These are phyloP conservation scores for Aspergillus alliaceus DNA, from an alignment of 2,329 filamentous ascomycete species.

Conservation along the genomic window DNA sequence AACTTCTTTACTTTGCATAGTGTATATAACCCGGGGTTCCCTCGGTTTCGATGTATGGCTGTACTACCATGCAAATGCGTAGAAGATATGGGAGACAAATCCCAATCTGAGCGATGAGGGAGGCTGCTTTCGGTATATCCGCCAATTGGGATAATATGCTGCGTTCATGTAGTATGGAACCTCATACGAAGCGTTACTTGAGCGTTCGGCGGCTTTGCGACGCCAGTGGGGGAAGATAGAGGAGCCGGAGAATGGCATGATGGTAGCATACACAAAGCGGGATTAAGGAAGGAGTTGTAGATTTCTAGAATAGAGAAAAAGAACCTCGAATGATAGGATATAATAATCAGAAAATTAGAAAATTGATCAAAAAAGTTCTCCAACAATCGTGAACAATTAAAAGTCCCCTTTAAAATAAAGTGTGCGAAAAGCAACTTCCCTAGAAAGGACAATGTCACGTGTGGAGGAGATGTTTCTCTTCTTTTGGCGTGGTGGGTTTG, in stretches of 20 bases:
- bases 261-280: constrained; percentile 3
- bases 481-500: neutral
- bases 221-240: constrained; percentile 26
- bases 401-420: neutral
- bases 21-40: neutral
- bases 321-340: neutral
- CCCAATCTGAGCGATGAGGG: constrained; percentile 72
- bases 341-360: neutral
- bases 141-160: constrained; percentile 80
- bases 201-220: constrained; percentile 25
- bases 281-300: neutral
- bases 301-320: constrained; percentile 1
- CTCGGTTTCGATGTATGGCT: constrained; percentile 18
- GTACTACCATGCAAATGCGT: constrained; percentile 68
- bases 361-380: neutral
- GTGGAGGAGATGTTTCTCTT: constrained; percentile 14
- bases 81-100: constrained; percentile 79
- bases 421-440: constrained; percentile 11
- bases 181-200: constrained; percentile 30
- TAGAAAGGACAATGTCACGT: constrained; percentile 21
- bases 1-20: constrained; percentile 21
- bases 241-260: constrained; percentile 20
- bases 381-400: neutral
- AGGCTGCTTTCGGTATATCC: constrained; percentile 70
- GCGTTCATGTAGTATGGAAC: constrained; percentile 60